Base-by-base conservation (phyloP, 768 basidiomycete genomes). In the Ephemerocybe angulata region DNA sequence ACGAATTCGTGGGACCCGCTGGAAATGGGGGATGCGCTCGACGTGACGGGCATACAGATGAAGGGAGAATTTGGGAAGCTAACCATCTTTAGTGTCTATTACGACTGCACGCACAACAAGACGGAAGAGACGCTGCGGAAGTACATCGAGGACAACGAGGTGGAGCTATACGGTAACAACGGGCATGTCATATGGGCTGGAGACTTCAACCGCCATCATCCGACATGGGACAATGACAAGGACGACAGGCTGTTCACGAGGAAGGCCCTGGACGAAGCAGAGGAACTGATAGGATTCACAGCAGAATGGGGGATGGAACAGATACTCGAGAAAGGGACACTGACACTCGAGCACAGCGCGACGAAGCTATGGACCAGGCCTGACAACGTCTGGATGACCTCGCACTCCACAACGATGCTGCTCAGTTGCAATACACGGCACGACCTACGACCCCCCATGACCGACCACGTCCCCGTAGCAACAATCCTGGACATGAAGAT, bases 381-480 rank as follows among this genome's bases (percentile, higher is more conserved):
- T 1, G 77, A 81, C 63, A 80, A 82, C 48, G 71, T 81, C 0
- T 81, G 73, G 54, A 55, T 60, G 25, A 59, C 70, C 6, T 30
- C 43, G 0, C 29, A 54, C 1, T 31, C 70, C 0, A 10, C 47
- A 0, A 53, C 63, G 0, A 6, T 28, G 0, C 40, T 76, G 1
- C 54, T 67, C 13, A n/a, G 41, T 5, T 80, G 77, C 62, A 48
- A 65, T 3, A 62, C 65, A 0, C 33, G n/a, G n/a, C n/a, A n/a
- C n/a, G n/a, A n/a, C n/a, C n/a, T n/a, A n/a, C n/a, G n/a, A n/a
- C n/a, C n/a, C 50, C 40, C 62, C 0, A 43, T 50, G 0, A 70
- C 74, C 1, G 77, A 81, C 62, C 77, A 82, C 62, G 66, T 70
- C 51, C 77, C 73, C 0, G 73, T 82, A 11, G 24, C 58, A 11